Evolutionary conservation across 768 basidiomycete species (phyloP).

Genomic region (Gautieria morchelliformis): DNA sequence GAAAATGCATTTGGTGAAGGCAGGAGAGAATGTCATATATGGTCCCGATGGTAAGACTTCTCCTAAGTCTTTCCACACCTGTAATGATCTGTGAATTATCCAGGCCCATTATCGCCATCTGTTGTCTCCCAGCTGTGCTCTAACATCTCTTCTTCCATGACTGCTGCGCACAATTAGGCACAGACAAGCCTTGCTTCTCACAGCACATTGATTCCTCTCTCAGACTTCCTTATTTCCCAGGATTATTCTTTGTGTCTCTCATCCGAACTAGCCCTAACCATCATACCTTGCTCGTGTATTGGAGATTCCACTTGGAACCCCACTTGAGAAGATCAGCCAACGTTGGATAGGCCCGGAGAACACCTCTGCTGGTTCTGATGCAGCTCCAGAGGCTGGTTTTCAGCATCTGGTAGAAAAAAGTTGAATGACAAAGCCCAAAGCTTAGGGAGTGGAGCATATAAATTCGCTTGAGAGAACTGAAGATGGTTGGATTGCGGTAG

Average conservation of each 20-base stretch:
- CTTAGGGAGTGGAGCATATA: background rate
- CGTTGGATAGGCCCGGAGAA: background rate
- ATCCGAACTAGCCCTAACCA: background rate
- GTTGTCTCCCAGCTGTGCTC: background rate
- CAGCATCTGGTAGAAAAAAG: background rate
- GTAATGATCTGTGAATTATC: background rate
- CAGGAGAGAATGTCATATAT: background rate
- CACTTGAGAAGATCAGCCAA: background rate
- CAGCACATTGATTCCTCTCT: background rate
- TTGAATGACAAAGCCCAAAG: background rate
- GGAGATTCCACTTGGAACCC: background rate
- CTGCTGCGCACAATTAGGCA: background rate
- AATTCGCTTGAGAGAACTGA: background rate
- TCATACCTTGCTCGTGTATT: background rate
- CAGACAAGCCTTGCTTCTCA: background rate
- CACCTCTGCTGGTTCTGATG: background rate
- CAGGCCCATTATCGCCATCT: background rate
- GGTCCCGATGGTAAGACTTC: background rate
- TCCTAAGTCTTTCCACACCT: background rate
- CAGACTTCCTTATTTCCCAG: background rate
- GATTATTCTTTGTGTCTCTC: background rate
- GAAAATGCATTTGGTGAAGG: background rate
- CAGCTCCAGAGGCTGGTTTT: background rate
- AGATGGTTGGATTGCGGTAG: background rate
- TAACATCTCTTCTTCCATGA: background rate